phyloP scores from a whole-genome alignment of 2,329 filamentous ascomycete species.

The Fusarium anthophilum region DNA sequence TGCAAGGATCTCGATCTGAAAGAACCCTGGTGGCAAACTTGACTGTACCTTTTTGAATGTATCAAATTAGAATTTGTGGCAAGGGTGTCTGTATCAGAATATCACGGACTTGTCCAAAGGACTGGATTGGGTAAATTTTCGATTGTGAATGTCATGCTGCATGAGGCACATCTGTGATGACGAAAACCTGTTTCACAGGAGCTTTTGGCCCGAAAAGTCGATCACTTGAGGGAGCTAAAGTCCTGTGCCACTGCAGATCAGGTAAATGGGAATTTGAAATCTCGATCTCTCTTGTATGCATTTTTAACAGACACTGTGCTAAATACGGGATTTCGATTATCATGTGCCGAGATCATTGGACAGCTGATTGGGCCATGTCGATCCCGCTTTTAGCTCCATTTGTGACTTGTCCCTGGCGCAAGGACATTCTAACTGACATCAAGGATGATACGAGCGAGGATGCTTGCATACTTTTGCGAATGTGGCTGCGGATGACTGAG shows the following conservation, averaged over 20 bases:
- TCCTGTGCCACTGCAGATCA: not conserved
- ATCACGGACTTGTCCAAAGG: not conserved
- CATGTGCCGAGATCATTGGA: not conserved
- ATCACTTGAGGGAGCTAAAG: not conserved
- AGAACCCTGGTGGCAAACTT: slow-evolving; percentile 8
- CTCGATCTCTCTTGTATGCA: not conserved
- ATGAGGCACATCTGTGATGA: not conserved
- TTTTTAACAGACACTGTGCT: slow-evolving; percentile 10
- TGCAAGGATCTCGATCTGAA: not conserved
- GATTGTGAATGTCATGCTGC: not conserved
- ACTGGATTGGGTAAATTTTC: not conserved
- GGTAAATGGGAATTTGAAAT: not conserved
- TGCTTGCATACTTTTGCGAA: not conserved
- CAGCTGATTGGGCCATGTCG: slow-evolving; percentile 2
- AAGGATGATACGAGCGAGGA: not conserved
- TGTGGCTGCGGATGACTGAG: not conserved
- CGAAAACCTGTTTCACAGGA: not conserved
- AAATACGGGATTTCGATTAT: not conserved
- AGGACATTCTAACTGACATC: not conserved
- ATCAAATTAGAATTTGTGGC: slow-evolving; percentile 14
- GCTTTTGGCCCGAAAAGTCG: not conserved
- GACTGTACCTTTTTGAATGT: slow-evolving; percentile 3
- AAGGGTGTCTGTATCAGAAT: slow-evolving; percentile 23
- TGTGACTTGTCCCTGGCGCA: not conserved
- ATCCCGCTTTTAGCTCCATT: slow-evolving; percentile 2